These are phyloP conservation scores for Physcia stellaris DNA, from an alignment of 495 filamentous ascomycete species.

Conservation along the genomic window DNA sequence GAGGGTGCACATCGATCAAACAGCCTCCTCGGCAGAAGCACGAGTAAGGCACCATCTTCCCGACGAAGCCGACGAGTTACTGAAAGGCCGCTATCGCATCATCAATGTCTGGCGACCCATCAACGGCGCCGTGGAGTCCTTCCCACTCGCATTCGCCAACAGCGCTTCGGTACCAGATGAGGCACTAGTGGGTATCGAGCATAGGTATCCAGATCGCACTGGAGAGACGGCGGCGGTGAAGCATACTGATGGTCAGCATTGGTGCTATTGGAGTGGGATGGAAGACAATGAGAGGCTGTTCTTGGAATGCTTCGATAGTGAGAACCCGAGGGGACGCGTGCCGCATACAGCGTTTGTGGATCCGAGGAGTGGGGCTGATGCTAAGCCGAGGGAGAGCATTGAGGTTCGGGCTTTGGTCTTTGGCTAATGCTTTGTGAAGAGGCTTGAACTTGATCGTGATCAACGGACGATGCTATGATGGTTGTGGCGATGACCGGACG, in stretches of 20 bases:
- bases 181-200: slow-evolving; percentile 59
- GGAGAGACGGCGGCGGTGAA: slow-evolving; percentile 68
- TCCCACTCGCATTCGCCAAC: slow-evolving; percentile 59
- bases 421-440: slow-evolving; percentile 24
- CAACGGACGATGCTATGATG: neutral
- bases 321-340: slow-evolving; percentile 50
- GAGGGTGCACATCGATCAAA: slow-evolving; percentile 76
- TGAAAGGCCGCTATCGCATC: slow-evolving; percentile 56
- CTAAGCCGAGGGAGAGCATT: slow-evolving; percentile 62
- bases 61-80: slow-evolving; percentile 41
- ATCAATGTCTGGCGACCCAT: slow-evolving; percentile 82
- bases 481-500: neutral
- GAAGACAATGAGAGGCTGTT: slow-evolving; percentile 58
- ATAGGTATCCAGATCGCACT: slow-evolving; percentile 56
- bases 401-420: slow-evolving; percentile 78
- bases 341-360: slow-evolving; percentile 77
- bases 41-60: slow-evolving; percentile 54
- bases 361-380: slow-evolving; percentile 46
- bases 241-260: slow-evolving; percentile 44
- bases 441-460: neutral
- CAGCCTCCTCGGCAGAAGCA: slow-evolving; percentile 40
- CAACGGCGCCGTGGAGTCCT: slow-evolving; percentile 54
- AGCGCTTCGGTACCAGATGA: slow-evolving; percentile 41
- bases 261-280: slow-evolving; percentile 75
- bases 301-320: slow-evolving; percentile 71